phyloP scores from a whole-genome alignment of 768 basidiomycete genomes.

The Termitomyces sp. region DNA sequence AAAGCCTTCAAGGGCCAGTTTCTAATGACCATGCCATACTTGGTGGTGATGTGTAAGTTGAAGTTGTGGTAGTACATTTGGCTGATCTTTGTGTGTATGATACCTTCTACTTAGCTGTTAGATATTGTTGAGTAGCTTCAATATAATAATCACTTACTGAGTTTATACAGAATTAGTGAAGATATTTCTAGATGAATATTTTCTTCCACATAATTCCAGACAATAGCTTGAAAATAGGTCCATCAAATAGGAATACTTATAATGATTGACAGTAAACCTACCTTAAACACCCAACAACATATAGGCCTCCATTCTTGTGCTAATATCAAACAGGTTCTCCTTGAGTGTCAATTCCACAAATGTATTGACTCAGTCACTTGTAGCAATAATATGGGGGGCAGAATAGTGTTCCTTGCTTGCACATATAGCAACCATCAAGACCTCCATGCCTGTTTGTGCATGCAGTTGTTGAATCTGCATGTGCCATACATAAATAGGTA shows the following conservation, averaged over 20 bases:
- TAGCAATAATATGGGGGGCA: not conserved
- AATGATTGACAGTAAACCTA: not conserved
- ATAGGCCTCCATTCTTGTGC: not conserved
- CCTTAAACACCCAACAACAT: slow-evolving; percentile 1
- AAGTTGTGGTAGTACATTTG: slow-evolving; percentile 19
- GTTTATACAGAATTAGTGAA: not conserved
- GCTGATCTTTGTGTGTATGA: slow-evolving; percentile 1
- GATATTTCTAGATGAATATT: not conserved
- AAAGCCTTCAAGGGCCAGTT: slow-evolving; percentile 19
- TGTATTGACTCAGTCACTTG: not conserved
- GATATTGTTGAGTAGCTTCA: not conserved
- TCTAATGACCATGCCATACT: slow-evolving; percentile 12
- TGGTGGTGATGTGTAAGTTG: slow-evolving; percentile 12
- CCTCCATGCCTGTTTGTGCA: not conserved
- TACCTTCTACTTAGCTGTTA: not conserved
- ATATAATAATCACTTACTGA: not conserved
- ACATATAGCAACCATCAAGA: not conserved
- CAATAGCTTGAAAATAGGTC: not conserved
- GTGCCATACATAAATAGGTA: not conserved
- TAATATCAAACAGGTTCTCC: not conserved
- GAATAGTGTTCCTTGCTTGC: not conserved
- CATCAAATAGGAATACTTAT: not conserved
- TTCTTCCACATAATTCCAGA: not conserved
- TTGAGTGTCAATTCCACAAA: not conserved
- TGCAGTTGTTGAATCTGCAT: not conserved